Base-by-base conservation (phyloP, 768 basidiomycete genomes). In the Russula abietina region DNA sequence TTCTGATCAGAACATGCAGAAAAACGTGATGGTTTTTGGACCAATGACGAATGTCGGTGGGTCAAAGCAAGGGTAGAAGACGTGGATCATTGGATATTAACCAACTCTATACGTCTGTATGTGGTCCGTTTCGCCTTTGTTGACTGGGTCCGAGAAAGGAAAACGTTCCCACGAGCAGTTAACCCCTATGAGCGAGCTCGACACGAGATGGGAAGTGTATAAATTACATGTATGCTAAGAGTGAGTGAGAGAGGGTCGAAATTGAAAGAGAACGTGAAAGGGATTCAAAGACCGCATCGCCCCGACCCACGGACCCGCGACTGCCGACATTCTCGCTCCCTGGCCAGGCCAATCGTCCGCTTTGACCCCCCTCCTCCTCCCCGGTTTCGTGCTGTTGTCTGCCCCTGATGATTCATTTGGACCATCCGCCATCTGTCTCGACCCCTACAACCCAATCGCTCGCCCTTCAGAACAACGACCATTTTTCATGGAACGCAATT, bases 331-430 rank as follows among this genome's bases (percentile, higher is more conserved):
- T n/a, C 26, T 38, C 41, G 6, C 52, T 12, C 17, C 32, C 52
- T 19, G 28, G 38, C 39, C 49, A 48, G 46, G 39, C 50, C 49
- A 30, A 38, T 36, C 26, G 12, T 45, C 38, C 48, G n/a, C 32
- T 7, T 45, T 22, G 49, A 55, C 45, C 5, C 38, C 38, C 38
- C 5, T 30, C n/a, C 19, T 64, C 36, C 22, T 39, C 16, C 52
- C 33, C 51, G 38, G 62, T 39, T 54, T 50, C 61, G 52, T 48
- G 52, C 41, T 36, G 6, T 45, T 16, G 14, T 41, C 62, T 55
- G 57, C 65, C 56, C 33, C 53, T 67, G 64, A 75, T 75, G 74
- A 71, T 75, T 63, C 74, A 74, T 70, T 68, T 74, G 65, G 71
- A 74, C 72, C 73, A 66, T 51, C 67, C 66, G 58, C 71, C 57